A percentile compares a stretch with the other conserved stretches of the same genome.
phyloP scores from a whole-genome alignment of 192 early-diverging fungal species.

The Backusella tuberculispora region DNA sequence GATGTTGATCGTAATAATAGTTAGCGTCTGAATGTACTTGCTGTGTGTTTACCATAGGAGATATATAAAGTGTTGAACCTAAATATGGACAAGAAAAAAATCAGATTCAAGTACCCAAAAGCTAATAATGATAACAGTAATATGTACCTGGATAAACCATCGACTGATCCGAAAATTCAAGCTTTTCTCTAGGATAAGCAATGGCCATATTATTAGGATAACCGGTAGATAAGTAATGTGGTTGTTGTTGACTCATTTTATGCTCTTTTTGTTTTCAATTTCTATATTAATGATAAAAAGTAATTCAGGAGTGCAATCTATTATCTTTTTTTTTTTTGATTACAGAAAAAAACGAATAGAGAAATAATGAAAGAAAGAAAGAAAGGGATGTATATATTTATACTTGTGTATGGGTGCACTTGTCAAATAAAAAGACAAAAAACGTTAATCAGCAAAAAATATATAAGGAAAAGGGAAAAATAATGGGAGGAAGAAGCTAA shows the following conservation, averaged over 20 bases:
- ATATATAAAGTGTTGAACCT: conserved; percentile 25
- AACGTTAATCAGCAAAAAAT: background rate
- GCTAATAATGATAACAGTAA: too few relatives aligned
- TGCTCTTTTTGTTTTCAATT: background rate
- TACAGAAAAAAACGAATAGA: too few relatives aligned
- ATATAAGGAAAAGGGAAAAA: background rate
- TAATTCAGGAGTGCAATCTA: too few relatives aligned
- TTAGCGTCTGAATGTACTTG: background rate
- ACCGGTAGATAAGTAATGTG: conserved; percentile 5
- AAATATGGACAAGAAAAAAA: background rate
- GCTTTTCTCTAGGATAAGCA: background rate
- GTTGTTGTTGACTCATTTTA: background rate
- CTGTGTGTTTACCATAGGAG: background rate
- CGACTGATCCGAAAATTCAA: conserved; percentile 20
- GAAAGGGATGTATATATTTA: too few relatives aligned
- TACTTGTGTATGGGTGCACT: too few relatives aligned
- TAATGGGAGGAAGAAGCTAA: background rate
- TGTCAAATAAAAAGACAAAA: background rate
- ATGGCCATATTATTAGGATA: background rate
- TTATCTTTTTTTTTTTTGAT: too few relatives aligned
- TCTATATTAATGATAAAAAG: background rate
- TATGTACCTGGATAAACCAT: conserved; percentile 23
- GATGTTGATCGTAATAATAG: conserved; percentile 14
- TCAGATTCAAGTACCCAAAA: too few relatives aligned
- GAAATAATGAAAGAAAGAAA: too few relatives aligned